Conservation (phyloP, 2,329 filamentous ascomycete genomes). For the Sclerotinia trifoliorum region DNA sequence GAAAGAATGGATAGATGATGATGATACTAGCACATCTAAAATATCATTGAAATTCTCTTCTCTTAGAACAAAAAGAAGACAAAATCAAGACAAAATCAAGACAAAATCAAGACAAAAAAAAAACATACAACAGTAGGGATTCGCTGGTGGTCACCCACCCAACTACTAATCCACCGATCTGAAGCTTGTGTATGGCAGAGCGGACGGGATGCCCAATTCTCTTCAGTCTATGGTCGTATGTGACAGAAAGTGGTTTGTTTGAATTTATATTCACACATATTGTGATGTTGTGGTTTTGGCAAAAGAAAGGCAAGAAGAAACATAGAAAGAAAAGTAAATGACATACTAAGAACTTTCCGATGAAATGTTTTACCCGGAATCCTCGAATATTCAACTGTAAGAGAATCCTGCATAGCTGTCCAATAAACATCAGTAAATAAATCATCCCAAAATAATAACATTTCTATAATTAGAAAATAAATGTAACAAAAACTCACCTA, state of each 20-base stretch:
- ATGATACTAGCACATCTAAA: neutral
- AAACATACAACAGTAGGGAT: conserved; percentile 19
- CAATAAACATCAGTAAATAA: neutral
- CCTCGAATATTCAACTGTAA: conserved; percentile 76
- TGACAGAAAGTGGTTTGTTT: accelerated
- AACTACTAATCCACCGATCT: conserved; percentile 21
- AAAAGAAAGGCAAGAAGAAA: too few relatives aligned
- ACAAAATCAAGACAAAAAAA: neutral
- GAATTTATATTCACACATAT: neutral
- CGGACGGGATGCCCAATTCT: conserved; percentile 19
- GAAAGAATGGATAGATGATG: neutral
- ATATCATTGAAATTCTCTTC: neutral
- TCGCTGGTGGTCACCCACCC: conserved; percentile 21
- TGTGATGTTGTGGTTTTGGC: neutral
- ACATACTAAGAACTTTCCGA: conserved; percentile 70
- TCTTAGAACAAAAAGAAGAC: too few relatives aligned
- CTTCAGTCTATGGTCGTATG: conserved; percentile 24
- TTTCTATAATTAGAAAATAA: neutral
- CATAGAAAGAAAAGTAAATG: neutral
- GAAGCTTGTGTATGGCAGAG: conserved; percentile 23
- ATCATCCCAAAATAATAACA: neutral
- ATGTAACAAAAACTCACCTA: conserved; percentile 45
- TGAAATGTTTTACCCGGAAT: conserved; percentile 75
- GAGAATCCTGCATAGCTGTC: conserved; percentile 60
- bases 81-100: neutral